Base-by-base conservation (phyloP, 2,329 filamentous ascomycete genomes). In the Penicillium decumbens region DNA sequence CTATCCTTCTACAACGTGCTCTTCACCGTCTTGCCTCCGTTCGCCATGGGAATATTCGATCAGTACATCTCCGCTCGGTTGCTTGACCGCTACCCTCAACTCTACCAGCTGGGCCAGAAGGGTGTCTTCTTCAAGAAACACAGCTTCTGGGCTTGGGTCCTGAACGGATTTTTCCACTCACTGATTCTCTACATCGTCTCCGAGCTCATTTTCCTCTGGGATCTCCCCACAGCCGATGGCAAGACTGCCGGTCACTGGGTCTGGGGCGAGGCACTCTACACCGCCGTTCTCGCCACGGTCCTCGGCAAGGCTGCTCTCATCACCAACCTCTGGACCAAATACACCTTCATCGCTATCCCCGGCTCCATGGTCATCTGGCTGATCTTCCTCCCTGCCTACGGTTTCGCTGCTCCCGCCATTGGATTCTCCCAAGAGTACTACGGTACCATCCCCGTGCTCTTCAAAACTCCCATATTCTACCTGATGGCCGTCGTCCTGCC, bases 1-100 rank as follows among this genome's bases (percentile, higher is more conserved):
- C 77, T 98, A n/a, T 95, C 92, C 6, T 95, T 97, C 75, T 98
- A 96, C 79, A 98, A 98, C 76, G 90, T 98, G 69, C 87, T 98
- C 69, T 98, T 95, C 75, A 98, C 93, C 0, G 87, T 95, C 18
- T 77, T 96, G 15, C 93, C 93, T 13, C 93, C 93, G 1, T 85
- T 98, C 52, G 92, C 89, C 1, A 85, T 98, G 65, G 93, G 93
- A 61, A 95, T 98, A 56, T 89, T 96, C 57, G 95, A 98, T 69
- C 95, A 98, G 68, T 97, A 95, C 72, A 90, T 98, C 65, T 95
- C 90, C 37, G 93, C 95, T 6, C 85, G 93, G 23, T 77, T 98
- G 20, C 79, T 98, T 10, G 93, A 98, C 71, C 84, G 93, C 25
- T 98, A 98, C 68, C 93, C 93, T 10, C 95, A 98, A 69, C 81